Evolutionary conservation across 306 rosid species (phyloP).

Genomic region (Gastrolobium bilobum): DNA sequence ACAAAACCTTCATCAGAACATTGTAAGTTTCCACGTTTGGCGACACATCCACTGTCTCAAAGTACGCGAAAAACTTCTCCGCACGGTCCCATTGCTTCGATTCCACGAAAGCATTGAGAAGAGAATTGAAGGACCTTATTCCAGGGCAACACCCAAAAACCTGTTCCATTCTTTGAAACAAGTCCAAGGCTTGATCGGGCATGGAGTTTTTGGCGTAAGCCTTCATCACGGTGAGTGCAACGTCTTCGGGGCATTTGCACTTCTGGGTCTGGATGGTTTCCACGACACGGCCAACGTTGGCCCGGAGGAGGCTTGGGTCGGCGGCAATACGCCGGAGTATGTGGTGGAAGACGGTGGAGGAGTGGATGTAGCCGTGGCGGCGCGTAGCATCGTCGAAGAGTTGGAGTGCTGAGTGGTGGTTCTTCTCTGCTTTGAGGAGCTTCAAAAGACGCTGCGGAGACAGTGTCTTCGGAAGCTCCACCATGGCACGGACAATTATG

Average conservation of each 20-base stretch:
- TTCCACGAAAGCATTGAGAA: slow-evolving; percentile 79
- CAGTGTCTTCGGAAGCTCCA: slow-evolving; percentile 65
- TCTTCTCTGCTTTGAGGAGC: slow-evolving; percentile 80
- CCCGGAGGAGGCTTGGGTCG: slow-evolving; percentile 58
- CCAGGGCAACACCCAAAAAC: slow-evolving; percentile 80
- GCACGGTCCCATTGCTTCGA: slow-evolving; percentile 80
- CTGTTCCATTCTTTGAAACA: slow-evolving; percentile 74
- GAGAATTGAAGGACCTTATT: slow-evolving; percentile 70
- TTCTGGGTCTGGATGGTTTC: slow-evolving; percentile 62
- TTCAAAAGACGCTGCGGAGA: slow-evolving; percentile 68
- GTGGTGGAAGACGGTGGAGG: slow-evolving; percentile 70
- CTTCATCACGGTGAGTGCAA: slow-evolving; percentile 74
- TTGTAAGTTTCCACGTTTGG: slow-evolving; percentile 83
- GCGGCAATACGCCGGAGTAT: slow-evolving; percentile 69
- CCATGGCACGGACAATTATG: slow-evolving; percentile 60
- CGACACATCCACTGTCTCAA: slow-evolving; percentile 59
- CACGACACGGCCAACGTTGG: slow-evolving; percentile 58
- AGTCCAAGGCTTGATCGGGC: slow-evolving; percentile 74
- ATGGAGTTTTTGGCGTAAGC: slow-evolving; percentile 79
- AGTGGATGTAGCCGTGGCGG: slow-evolving; percentile 63
- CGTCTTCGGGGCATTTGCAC: slow-evolving; percentile 77
- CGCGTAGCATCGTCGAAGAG: slow-evolving; percentile 73
- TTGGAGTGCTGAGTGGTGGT: slow-evolving; percentile 63
- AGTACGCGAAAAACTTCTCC: slow-evolving; percentile 67
- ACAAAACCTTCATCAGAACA: slow-evolving; percentile 70